These are phyloP conservation scores for Backusella psychrophila DNA, from an alignment of 192 early-diverging fungal species.

Conservation along the genomic window DNA sequence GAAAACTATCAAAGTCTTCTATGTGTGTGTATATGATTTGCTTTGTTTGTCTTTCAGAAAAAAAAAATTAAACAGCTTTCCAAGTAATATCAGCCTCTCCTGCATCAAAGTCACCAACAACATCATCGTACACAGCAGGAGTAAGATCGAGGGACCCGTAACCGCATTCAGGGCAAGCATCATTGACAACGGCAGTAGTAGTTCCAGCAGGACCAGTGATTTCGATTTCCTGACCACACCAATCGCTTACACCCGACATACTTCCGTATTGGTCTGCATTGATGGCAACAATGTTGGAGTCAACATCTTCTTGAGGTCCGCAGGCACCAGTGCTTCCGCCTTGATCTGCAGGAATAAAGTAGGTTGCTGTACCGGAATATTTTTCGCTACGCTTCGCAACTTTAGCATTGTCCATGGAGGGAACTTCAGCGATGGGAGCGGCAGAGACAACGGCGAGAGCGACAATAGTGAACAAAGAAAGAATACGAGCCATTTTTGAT, in stretches of 20 bases:
- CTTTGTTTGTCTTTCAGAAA: not conserved
- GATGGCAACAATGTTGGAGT: slow-evolving; percentile 24
- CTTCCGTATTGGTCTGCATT: slow-evolving; percentile 26
- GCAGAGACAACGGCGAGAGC: slow-evolving; percentile 9
- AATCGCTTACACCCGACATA: slow-evolving; percentile 18
- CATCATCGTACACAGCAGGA: slow-evolving; percentile 31
- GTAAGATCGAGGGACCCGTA: slow-evolving; percentile 53
- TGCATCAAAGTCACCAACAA: slow-evolving; percentile 40
- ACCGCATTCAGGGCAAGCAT: slow-evolving; percentile 52
- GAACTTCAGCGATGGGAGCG: not conserved
- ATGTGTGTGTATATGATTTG: not conserved
- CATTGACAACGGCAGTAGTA: slow-evolving; percentile 46
- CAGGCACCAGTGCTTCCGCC: slow-evolving; percentile 17
- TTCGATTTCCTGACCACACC: slow-evolving; percentile 22
- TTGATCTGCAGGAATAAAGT: slow-evolving; percentile 27
- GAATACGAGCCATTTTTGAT: not conserved
- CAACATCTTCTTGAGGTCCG: slow-evolving; percentile 20
- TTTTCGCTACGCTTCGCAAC: not conserved
- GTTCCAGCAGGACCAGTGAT: slow-evolving; percentile 37
- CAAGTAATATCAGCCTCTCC: slow-evolving; percentile 52
- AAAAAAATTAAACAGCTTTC: slow-evolving; percentile 37
- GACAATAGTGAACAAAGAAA: slow-evolving; percentile 15
- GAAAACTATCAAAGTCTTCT: not conserved
- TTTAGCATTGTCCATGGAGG: not conserved
- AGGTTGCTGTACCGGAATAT: slow-evolving; percentile 22